Base-by-base conservation (phyloP, 257 asterid genomes). In the Penstemon barbatus region DNA sequence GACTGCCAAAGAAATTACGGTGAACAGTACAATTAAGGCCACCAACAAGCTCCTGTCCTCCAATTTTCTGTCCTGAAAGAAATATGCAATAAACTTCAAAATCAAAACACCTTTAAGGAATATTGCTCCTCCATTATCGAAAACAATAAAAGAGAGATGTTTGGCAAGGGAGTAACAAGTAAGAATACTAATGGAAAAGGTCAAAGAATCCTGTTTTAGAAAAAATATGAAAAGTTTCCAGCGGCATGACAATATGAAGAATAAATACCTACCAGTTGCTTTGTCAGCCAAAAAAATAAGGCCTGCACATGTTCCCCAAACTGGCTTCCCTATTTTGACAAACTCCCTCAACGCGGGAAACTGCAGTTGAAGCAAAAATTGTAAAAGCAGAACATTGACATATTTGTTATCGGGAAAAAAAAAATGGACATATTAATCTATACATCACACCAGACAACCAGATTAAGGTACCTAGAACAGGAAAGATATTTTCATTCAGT, bases 281-380 rank as follows among this genome's bases (percentile, higher is more conserved):
- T 70, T 94, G 84, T 94, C 81, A 11, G 99, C 97, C 83, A 94
- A 68, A 74, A 94, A 94, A 51, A 94, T 94, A 67, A 94, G 96
- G 64, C 99, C 99, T 4, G 99, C 99, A 71, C 99, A 94, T 15
- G 99, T 94, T 63, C 99, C 99, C 99, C 99, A 91, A 18, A 94
- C 97, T 0, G 99, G 99, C 78, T 94, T 94, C 53, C 97, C 99
- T 68, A 77, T 77, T 76, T 86, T 83, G 11, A 91, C 99, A 75
- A 91, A 94, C 69, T 94, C 99, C 4, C 99, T 86, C 73, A 91
- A 59, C 4, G 97, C 93, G 38, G 99, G 99, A 81, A 93, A 93
- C 98, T 93, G 88, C 84, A 82, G 41, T n/a, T 7, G 61, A 11
- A 61, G 75, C 54, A 66, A 62, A 15, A 46, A 68, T 57, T 59